These are phyloP conservation scores for Alternaria postmessia DNA, from an alignment of 2,329 filamentous ascomycete genomes.

Conservation along the genomic window DNA sequence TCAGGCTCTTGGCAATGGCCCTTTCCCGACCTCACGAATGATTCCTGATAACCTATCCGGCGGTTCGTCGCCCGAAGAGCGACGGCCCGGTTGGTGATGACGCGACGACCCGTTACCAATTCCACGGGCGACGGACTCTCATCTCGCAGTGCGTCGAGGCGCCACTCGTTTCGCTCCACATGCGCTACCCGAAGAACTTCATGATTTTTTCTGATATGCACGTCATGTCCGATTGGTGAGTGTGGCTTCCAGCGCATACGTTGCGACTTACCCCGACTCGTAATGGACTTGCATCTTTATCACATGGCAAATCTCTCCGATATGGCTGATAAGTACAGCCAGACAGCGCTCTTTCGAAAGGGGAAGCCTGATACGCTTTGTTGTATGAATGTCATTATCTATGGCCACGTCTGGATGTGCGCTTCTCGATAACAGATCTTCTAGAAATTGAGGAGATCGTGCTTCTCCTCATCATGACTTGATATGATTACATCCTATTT, in stretches of 20 bases:
- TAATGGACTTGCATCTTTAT: neutral
- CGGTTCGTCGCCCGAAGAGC: slow-evolving; percentile 17
- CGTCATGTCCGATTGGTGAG: neutral
- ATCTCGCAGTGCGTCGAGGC: neutral
- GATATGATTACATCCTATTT: neutral
- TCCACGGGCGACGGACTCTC: neutral
- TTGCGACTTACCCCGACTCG: neutral
- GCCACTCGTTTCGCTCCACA: slow-evolving; percentile 1
- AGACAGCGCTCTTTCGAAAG: neutral
- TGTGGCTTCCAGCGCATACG: neutral
- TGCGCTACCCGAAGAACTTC: neutral
- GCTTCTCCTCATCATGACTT: neutral
- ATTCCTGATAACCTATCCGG: slow-evolving; percentile 6
- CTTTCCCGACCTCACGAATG: slow-evolving; percentile 2
- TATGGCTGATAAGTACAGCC: neutral
- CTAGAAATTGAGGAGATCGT: neutral
- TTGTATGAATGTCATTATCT: neutral
- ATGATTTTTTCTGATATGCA: neutral
- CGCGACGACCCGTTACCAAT: slow-evolving; percentile 10
- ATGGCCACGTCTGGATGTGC: neutral
- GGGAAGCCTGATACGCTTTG: neutral
- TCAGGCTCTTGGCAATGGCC: slow-evolving; percentile 11
- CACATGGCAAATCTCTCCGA: neutral
- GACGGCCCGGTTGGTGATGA: slow-evolving; percentile 20
- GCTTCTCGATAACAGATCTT: neutral